Percentiles rank a stretch among this genome's conserved stretches.
phyloP scores from a whole-genome alignment of 305 asterid genomes.

The Withania somnifera region DNA sequence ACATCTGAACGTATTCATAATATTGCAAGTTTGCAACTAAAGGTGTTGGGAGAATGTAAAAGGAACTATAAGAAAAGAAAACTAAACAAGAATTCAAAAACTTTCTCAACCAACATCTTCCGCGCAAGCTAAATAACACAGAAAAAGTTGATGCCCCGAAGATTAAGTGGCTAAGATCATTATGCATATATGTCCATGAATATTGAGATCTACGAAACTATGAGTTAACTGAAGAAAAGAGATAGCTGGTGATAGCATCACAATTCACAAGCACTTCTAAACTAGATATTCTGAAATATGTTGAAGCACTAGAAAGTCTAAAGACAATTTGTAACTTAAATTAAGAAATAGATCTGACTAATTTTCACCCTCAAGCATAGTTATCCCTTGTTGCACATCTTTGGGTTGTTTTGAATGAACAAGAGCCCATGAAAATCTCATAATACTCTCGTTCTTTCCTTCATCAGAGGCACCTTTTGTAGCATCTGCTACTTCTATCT shows the following conservation, averaged over 20 bases:
- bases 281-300: background rate
- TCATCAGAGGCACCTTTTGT: slow-evolving; percentile 31
- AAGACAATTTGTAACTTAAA: background rate
- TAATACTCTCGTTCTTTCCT: slow-evolving; percentile 36
- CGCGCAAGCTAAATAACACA: background rate
- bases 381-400: slow-evolving; percentile 60
- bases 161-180: background rate
- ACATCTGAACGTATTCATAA: background rate
- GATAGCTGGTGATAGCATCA: background rate
- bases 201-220: background rate
- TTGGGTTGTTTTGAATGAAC: slow-evolving; percentile 57
- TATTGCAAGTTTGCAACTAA: background rate
- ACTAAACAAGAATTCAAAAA: background rate
- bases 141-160: background rate
- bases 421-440: slow-evolving; percentile 81
- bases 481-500: slow-evolving; percentile 57
- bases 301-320: background rate
- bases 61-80: background rate
- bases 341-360: background rate
- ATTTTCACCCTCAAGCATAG: slow-evolving; percentile 68
- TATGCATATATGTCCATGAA: background rate
- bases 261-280: background rate
- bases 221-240: background rate
- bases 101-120: background rate
- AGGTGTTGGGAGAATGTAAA: no score